Evolutionary conservation across 495 filamentous ascomycete species (phyloP), one percentile per base, ranked within the genome.

Genomic region (Talaromyces thailandensis): DNA sequence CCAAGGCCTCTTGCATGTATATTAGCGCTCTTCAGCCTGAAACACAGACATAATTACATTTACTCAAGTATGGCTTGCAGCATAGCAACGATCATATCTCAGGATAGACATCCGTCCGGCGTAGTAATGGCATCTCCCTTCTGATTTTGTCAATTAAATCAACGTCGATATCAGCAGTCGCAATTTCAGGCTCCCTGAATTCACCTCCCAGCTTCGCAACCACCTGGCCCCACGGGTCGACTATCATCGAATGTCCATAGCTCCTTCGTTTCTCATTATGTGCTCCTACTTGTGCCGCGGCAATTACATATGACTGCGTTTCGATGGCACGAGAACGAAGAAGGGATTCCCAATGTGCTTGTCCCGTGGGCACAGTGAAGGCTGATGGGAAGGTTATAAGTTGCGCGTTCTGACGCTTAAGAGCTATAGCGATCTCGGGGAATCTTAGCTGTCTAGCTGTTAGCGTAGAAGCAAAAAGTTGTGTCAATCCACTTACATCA

Each of bases 181-280:
- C 77, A 63, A 85, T 78, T 48, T 86, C 77, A 23, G 82, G 80
- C 61, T 84, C 79, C 29, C 68, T 51, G 35, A 75, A 67, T 28
- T 73, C 83, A 69, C 65, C 85, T 75, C 64, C 81, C 31, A 93
- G 73, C 65, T 86, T 78, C 1, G 84, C 81, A 24, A 94, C 52
- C 3, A 97, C 80, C 52, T 83, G 81, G 0, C 93, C 93, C 93
- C 93, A 96, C 0, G 93, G 93, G 67, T 88, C 85, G 18, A 97
- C 80, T 40, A 96, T 87, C 81, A 96, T 87, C 56, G 90, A 89
- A 72, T 93, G 88, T 1, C 94, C 94, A 73, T 96, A 97, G 75
- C 90, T 95, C 26, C 78, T 77, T 53, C 93, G 76, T 69, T 85
- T 88, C 67, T 88, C 87, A 69, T 91, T 92, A 72, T 98, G 93